These are phyloP conservation scores for Euphorbia lathyris DNA, from an alignment of 345 rosid genomes.

Conservation along the genomic window DNA sequence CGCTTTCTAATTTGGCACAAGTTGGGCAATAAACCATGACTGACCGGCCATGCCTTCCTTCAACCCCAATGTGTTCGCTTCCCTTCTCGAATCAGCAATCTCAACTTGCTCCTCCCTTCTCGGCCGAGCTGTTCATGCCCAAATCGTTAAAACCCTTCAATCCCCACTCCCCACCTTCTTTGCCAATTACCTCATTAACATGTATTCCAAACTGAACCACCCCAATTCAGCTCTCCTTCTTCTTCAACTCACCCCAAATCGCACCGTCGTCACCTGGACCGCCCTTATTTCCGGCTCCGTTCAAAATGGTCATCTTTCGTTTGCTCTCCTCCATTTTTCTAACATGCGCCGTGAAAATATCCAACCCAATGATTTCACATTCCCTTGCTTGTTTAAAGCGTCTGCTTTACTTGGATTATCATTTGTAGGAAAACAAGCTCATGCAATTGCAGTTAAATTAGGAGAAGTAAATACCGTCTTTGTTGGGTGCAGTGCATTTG, in stretches of 20 bases:
- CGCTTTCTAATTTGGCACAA: not conserved
- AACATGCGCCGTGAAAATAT: slow-evolving; percentile 56
- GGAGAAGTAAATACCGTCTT: slow-evolving; percentile 53
- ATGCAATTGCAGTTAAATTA: slow-evolving; percentile 55
- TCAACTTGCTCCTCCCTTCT: slow-evolving; percentile 41
- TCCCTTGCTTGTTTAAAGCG: slow-evolving; percentile 82
- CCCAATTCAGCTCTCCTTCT: slow-evolving; percentile 50
- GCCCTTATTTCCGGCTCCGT: slow-evolving; percentile 68
- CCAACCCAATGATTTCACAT: slow-evolving; percentile 69
- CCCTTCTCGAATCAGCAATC: slow-evolving; percentile 48
- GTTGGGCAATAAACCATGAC: not conserved
- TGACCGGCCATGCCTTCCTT: slow-evolving; percentile 34
- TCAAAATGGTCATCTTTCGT: slow-evolving; percentile 54
- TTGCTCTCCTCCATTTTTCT: slow-evolving; percentile 47
- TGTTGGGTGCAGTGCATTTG: slow-evolving; percentile 77
- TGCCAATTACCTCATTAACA: slow-evolving; percentile 56
- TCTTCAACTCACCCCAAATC: slow-evolving; percentile 54
- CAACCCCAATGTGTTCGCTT: slow-evolving; percentile 45
- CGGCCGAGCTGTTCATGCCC: slow-evolving; percentile 66
- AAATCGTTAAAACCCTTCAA: slow-evolving; percentile 47
- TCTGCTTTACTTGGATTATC: slow-evolving; percentile 46
- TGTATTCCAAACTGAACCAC: slow-evolving; percentile 76
- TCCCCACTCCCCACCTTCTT: slow-evolving; percentile 50
- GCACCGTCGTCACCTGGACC: slow-evolving; percentile 83
- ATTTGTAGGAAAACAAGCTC: slow-evolving; percentile 51